A percentile compares a stretch with the other conserved stretches of the same genome.
Evolutionary conservation across 2,329 filamentous ascomycete species (phyloP).

Genomic region (Aspergillus sojae): DNA sequence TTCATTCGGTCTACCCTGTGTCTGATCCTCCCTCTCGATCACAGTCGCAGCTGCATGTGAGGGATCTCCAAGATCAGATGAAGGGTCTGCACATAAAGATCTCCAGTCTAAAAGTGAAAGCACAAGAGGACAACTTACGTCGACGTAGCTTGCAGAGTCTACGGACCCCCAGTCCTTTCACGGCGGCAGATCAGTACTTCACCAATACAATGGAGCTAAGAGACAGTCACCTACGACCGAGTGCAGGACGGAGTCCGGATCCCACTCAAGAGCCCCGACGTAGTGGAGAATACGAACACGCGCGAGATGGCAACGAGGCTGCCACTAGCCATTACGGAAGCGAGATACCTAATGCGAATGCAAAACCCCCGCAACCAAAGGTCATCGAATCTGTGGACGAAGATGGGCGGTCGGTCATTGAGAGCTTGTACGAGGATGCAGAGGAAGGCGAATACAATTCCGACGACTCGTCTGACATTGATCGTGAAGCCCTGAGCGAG

Average conservation of each 20-base stretch:
- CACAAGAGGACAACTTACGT: constrained; percentile 76
- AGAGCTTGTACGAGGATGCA: constrained; percentile 48
- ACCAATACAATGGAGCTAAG: constrained; percentile 42
- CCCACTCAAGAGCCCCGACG: constrained; percentile 22
- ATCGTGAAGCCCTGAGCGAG: constrained; percentile 62
- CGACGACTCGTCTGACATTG: constrained; percentile 51
- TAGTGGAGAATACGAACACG: constrained; percentile 25
- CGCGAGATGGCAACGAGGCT: constrained; percentile 13
- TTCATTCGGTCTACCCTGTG: constrained; percentile 40
- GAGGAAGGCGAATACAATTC: constrained; percentile 43
- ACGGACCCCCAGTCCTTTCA: constrained; percentile 77
- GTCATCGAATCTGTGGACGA: constrained; percentile 21
- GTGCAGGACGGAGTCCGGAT: constrained; percentile 37
- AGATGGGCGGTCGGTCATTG: constrained; percentile 33
- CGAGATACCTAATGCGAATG: constrained; percentile 3
- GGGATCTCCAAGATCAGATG: constrained; percentile 80
- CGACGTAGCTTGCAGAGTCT: constrained; percentile 76
- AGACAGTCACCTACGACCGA: constrained; percentile 39
- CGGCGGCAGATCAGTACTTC: constrained; percentile 67
- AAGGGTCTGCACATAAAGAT: constrained; percentile 83
- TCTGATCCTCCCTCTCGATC: constrained; percentile 61
- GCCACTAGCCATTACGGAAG: constrained; percentile 9
- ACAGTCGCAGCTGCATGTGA: constrained; percentile 72
- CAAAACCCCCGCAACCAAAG: constrained; percentile 9
- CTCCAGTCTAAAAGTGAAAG: constrained; percentile 75